Base-by-base conservation (phyloP, 345 rosid genomes). In the Rhodomyrtus tomentosa region DNA sequence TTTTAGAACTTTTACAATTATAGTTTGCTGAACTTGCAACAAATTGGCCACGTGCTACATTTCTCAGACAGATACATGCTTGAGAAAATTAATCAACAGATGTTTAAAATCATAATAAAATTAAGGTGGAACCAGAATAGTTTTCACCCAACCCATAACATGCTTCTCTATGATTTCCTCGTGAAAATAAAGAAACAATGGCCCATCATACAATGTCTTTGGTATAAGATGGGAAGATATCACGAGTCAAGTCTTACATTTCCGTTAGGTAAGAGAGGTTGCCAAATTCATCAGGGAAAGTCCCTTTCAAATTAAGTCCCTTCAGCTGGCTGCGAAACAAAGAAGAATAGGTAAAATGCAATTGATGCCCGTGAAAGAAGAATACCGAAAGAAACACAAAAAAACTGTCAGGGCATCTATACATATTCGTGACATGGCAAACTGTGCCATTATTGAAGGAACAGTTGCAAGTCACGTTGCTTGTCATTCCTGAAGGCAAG, bases 361-460 rank as follows among this genome's bases (percentile, higher is more conserved):
- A 58, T 83, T 22, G 52, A 45, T 1, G 38, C 50, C 59, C 10
- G 53, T 56, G 36, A 81, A 82, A 48, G 1, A 86, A 59, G n/a
- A 86, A 50, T 10, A 68, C 9, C 6, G 6, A 38, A 16, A 68
- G 42, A 68, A 32, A 68, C 24, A 5, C 9, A 68, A 32, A 18
- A 18, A 7, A 68, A 68, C 42, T 18, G 9, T 68, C 76, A 32
- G 13, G 42, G 32, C 76, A 32, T 68, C 24, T 91, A 85, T 91
- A 94, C 98, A 95, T 88, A 59, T 5, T 80, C 24, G 92, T 93
- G 85, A 95, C 95, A 80, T 86, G 98, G 84, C 95, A 94, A 58
- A 88, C 51, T 2, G 89, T 86, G 87, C 51, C 80, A 74, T 56
- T 54, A 59, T 36, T 76, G 16, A 85, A 82, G 53, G 89, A 50